Evolutionary conservation across 768 basidiomycete species (phyloP).

Genomic region (Tricholoma saponaceum): DNA sequence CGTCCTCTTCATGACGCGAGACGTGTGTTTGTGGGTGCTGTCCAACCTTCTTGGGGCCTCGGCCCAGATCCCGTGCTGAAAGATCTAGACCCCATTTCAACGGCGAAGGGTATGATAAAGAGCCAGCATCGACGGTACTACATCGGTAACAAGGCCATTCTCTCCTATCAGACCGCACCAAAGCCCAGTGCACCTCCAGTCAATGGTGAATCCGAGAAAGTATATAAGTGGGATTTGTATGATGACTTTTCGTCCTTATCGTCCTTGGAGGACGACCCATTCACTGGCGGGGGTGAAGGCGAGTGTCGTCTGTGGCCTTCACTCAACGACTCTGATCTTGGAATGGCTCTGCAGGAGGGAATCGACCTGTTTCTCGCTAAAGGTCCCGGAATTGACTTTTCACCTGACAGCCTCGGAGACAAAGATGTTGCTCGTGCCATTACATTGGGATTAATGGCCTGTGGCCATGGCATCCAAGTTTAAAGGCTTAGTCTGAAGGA

Average conservation of each 20-base stretch:
- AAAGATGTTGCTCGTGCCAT: constrained; percentile 22
- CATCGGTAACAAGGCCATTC: constrained; percentile 10
- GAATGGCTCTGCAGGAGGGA: constrained; percentile 16
- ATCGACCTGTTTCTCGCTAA: constrained; percentile 10
- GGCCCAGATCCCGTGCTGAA: constrained; percentile 6
- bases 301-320: constrained; percentile 12
- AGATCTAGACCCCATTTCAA: constrained; percentile 9
- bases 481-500: not conserved
- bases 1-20: constrained; percentile 3
- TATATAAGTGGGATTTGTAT: not conserved
- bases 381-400: constrained; percentile 12
- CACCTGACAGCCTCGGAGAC: constrained; percentile 19
- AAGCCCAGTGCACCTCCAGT: not conserved
- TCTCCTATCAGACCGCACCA: not conserved
- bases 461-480: constrained; percentile 16
- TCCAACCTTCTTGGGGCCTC: constrained; percentile 28
- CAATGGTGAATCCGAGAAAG: not conserved
- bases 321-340: constrained; percentile 12
- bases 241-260: constrained; percentile 7
- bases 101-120: constrained; percentile 6
- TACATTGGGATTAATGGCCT: constrained; percentile 16
- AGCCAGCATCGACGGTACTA: constrained; percentile 10
- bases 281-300: constrained; percentile 12
- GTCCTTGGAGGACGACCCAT: constrained; percentile 4
- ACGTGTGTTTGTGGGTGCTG: constrained; percentile 25